Base-by-base conservation (phyloP, 768 basidiomycete genomes). In the Lepiota subincarnata region DNA sequence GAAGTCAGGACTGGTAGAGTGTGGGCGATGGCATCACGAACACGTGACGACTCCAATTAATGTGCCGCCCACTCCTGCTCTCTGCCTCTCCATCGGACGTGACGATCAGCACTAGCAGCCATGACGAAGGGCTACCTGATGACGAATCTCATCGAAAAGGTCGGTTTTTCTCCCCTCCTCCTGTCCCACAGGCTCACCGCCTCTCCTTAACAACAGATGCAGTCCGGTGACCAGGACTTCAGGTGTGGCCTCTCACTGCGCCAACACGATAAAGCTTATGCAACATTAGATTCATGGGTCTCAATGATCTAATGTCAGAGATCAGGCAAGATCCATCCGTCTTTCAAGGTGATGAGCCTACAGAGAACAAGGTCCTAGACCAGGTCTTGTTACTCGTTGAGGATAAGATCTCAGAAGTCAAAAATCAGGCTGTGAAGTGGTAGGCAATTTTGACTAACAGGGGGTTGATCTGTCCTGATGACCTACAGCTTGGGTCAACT, bases 361-460 rank as follows among this genome's bases (percentile, higher is more conserved):
- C 86, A 28, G 97, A 99, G 75, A 83, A 75, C 66, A 89, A 88
- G 66, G 84, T 96, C 47, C 77, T 96, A 43, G 82, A 81, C 38
- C 84, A 89, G 66, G 93, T 98, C 1, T 76, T 98, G 39, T 75
- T 82, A 31, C 80, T 98, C 16, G 87, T 98, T 4, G 89, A 91
- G 64, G 97, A 99, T 72, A 88, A 87, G 70, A 98, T 95, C 60
- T 93, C 93, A 6, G 97, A 99, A 74, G 97, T 98, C 59, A 98
- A 98, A 77, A 97, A 97, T 64, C 88, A 92, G 67, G 92, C 93
- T 1, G 96, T 97, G 10, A 93, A 95, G 74, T 95, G 93, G 96
- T 90, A 60, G 49, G 80, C 66, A 31, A 44, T n/a, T 35, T 1
- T 37, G 20, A 19, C 31, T 10, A 10, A 50, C 28, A 18, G 31